A percentile compares a stretch with the other conserved stretches of the same genome.
Conservation (phyloP, 2,329 filamentous ascomycete species). For the Colletotrichum theobromicola region DNA sequence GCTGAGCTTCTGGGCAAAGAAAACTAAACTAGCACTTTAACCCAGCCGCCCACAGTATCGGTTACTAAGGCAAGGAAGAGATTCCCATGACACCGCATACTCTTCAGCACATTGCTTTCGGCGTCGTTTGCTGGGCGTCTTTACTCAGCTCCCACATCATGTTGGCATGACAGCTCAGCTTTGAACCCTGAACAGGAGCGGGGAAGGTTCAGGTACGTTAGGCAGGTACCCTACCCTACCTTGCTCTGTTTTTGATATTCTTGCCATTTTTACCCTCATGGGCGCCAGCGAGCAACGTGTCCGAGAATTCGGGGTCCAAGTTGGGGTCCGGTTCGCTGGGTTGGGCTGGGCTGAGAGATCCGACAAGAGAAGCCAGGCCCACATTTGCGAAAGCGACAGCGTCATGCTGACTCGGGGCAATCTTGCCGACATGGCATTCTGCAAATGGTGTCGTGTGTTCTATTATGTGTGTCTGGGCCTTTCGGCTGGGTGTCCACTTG, state of each 20-base stretch:
- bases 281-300: neutral
- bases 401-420: constrained; percentile 6
- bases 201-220: neutral
- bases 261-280: neutral
- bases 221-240: neutral
- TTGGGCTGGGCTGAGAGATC: neutral
- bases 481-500: neutral
- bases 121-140: neutral
- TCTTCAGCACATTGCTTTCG: neutral
- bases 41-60: neutral
- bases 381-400: neutral
- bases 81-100: neutral
- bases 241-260: neutral
- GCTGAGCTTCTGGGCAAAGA: neutral
- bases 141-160: neutral
- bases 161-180: neutral
- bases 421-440: neutral
- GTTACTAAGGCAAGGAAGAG: neutral
- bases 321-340: neutral
- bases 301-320: constrained; percentile 2
- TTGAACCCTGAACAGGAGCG: neutral
- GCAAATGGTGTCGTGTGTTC: neutral
- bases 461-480: neutral
- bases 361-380: neutral
- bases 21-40: neutral